Conservation (phyloP, 352 stramenopile genomes). For the Phytophthora fragariae region DNA sequence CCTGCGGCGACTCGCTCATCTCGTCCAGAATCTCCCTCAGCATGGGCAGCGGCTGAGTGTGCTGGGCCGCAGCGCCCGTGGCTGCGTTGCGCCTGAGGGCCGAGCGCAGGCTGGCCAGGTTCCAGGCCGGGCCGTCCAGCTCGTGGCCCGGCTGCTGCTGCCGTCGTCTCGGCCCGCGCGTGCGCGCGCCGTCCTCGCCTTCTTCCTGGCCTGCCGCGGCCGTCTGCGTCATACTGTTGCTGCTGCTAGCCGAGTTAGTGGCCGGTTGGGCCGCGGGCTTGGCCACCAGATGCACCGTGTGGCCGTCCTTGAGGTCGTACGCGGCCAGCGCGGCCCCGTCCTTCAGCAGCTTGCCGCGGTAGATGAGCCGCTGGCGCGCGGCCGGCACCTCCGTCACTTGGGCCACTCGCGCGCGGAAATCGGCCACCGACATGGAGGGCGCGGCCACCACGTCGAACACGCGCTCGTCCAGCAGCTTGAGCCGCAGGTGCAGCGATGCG, state of each 20-base stretch:
- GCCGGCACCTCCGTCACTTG: constrained; percentile 61
- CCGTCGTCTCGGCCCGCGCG: background rate
- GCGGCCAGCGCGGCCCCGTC: constrained; percentile 69
- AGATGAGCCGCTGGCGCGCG: constrained; percentile 91
- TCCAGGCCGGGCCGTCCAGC: constrained; percentile 53
- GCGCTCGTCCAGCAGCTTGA: constrained; percentile 85
- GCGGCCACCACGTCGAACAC: constrained; percentile 70
- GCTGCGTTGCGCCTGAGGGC: constrained; percentile 38
- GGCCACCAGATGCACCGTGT: constrained; percentile 93
- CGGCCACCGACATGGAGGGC: constrained; percentile 53
- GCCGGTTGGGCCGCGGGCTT: constrained; percentile 38
- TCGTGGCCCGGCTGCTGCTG: constrained; percentile 7
- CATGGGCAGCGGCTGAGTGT: constrained; percentile 39
- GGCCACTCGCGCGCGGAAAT: constrained; percentile 72
- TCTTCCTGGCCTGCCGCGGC: background rate
- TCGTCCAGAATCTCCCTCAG: constrained; percentile 53
- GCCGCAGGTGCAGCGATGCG: constrained; percentile 48
- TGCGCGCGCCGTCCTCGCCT: too few relatives aligned
- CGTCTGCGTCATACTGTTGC: constrained; percentile 28
- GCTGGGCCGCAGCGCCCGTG: too few relatives aligned
- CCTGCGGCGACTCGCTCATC: constrained; percentile 36
- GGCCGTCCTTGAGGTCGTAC: constrained; percentile 93
- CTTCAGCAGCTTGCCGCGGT: constrained; percentile 90
- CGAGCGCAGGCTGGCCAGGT: constrained; percentile 66
- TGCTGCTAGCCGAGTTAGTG: background rate